A percentile compares a stretch with the other conserved stretches of the same genome.
Evolutionary conservation across 164 flowering plant species (phyloP).

Genomic region (Vitis labrusca): DNA sequence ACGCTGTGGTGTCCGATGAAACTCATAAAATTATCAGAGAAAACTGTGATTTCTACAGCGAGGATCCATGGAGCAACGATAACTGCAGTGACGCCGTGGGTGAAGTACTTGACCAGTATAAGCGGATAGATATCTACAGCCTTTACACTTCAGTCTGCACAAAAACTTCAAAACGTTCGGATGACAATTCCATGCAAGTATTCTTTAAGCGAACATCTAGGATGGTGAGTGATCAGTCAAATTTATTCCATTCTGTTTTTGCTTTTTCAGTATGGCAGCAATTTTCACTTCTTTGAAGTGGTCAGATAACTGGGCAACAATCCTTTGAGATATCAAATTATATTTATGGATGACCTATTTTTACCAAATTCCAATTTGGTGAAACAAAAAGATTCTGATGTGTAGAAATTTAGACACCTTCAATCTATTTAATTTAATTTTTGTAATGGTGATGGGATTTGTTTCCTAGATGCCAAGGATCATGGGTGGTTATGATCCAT

Average conservation of each 20-base stretch:
- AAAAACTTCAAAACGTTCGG: constrained; percentile 28
- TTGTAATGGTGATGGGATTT: neutral
- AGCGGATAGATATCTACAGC: constrained; percentile 84
- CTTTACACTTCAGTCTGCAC: constrained; percentile 72
- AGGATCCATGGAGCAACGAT: constrained; percentile 58
- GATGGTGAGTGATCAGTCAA: constrained; percentile 44
- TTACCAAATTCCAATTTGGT: too few species aligned
- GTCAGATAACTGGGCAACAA: too few species aligned
- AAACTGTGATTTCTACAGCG: constrained; percentile 68
- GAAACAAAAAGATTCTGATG: too few species aligned
- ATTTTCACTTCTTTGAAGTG: too few species aligned
- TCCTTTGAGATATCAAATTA: too few species aligned
- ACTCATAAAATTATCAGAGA: constrained; percentile 54
- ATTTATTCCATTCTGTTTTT: neutral
- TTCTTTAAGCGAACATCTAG: constrained; percentile 39
- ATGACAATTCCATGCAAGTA: constrained; percentile 23
- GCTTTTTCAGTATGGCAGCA: too few species aligned
- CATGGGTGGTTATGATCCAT: constrained; percentile 93
- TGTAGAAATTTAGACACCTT: neutral
- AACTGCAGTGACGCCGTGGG: constrained; percentile 54
- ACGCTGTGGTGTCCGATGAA: constrained; percentile 88
- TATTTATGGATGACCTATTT: too few species aligned
- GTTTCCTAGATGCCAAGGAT: constrained; percentile 70
- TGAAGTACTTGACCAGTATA: constrained; percentile 65
- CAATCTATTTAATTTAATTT: neutral